phyloP scores from a whole-genome alignment of 176 grass and related monocot species.

The Alloteropsis semialata region DNA sequence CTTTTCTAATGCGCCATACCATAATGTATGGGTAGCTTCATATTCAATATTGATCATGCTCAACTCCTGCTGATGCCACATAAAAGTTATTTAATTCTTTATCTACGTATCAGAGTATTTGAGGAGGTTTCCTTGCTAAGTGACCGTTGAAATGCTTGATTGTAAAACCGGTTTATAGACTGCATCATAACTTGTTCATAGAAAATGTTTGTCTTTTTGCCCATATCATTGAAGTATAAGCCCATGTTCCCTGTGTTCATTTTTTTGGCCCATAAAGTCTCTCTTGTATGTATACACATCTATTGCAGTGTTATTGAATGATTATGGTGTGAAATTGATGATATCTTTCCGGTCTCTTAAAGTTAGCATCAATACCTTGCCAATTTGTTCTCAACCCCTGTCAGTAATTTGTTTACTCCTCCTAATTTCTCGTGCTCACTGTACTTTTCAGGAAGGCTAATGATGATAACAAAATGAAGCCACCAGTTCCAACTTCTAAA shows the following conservation, averaged over 20 bases:
- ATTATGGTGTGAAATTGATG: not conserved
- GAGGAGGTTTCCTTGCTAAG: not conserved
- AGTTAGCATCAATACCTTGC: not conserved
- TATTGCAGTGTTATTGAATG: not conserved
- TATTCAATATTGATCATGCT: not conserved
- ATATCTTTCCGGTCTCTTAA: not conserved
- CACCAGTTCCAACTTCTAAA: slow-evolving; percentile 43
- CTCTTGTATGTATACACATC: not conserved
- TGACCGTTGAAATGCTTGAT: not conserved
- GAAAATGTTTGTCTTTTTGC: not conserved
- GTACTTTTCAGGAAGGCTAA: slow-evolving; percentile 59
- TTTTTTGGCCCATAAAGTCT: not conserved
- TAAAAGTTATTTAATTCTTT: not conserved
- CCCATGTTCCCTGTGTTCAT: not conserved
- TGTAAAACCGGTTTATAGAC: not conserved
- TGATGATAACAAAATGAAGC: slow-evolving; percentile 38
- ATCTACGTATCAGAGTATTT: not conserved
- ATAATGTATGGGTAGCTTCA: not conserved
- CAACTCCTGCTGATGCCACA: not conserved
- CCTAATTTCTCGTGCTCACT: slow-evolving; percentile 6
- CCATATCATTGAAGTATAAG: not conserved
- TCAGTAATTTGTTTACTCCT: not conserved
- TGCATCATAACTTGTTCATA: not conserved
- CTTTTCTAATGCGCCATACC: not conserved
- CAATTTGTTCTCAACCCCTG: slow-evolving; percentile 8